Percentiles rank a stretch among this genome's conserved stretches.
phyloP scores from a whole-genome alignment of 257 asterid genomes.

The Asclepias syriaca region DNA sequence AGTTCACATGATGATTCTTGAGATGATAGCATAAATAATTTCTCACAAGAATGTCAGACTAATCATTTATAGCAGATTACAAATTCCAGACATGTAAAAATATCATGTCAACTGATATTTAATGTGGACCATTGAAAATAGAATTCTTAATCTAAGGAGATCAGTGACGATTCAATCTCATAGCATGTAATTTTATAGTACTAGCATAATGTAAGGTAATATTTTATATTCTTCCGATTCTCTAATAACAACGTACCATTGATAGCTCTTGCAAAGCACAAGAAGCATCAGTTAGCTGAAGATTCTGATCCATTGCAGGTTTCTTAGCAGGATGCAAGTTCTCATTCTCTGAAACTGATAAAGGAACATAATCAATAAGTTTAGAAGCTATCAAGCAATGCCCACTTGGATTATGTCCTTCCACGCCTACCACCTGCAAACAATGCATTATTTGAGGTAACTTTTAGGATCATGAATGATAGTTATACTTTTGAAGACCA shows the following conservation, averaged over 20 bases:
- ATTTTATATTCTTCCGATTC: background rate
- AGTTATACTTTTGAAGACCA: background rate
- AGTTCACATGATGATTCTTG: background rate
- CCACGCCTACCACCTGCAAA: constrained; percentile 77
- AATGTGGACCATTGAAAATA: background rate
- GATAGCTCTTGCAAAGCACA: constrained; percentile 51
- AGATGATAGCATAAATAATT: background rate
- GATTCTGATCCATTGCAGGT: constrained; percentile 50
- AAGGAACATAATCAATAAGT: constrained; percentile 57
- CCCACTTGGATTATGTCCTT: constrained; percentile 98
- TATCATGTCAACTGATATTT: background rate
- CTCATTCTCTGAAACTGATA: constrained; percentile 40
- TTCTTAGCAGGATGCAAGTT: constrained; percentile 58
- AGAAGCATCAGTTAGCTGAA: constrained; percentile 32
- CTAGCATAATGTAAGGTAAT: background rate
- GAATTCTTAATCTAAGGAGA: background rate
- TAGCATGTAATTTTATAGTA: background rate
- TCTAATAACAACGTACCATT: constrained; percentile 48
- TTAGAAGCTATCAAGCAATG: constrained; percentile 91
- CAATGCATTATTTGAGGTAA: constrained; percentile 14
- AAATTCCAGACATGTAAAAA: background rate
- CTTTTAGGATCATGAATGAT: background rate
- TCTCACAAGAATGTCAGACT: background rate
- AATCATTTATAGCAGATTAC: background rate
- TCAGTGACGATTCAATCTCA: background rate